Base-by-base conservation (phyloP, 495 filamentous ascomycete genomes). In the Penicillium chermesinum region DNA sequence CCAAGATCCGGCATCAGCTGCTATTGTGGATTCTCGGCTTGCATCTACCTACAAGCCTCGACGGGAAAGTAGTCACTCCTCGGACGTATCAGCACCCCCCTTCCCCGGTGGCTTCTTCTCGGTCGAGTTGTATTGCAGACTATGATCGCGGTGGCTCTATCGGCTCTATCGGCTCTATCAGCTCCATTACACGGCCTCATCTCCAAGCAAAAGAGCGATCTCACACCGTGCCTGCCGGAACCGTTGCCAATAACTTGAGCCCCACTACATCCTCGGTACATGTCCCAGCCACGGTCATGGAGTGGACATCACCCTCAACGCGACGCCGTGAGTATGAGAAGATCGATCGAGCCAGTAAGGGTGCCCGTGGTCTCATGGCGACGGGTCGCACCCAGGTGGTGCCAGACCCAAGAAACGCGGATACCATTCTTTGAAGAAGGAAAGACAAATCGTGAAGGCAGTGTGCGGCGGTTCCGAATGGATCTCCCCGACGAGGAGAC, bases 401-500 rank as follows among this genome's bases (percentile, higher is more conserved):
- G 68, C 43, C 66, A 65, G 7, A 50, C 58, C 9, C 45, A 57
- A 0, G 59, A 67, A 21, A 43, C 53, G 21, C 53, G 67, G 18
- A 62, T 50, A 9, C 64, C 70, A 1, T 71, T 77, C 55, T 72
- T 71, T 30, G 69, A 75, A 45, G 66, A 73, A 41, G 65, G 55
- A 0, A 69, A 69, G 21, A 58, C 56, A 0, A 67, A 65, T 27
- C 68, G 72, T 16, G 72, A 68, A 45, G 74, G 72, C 0, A 77
- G 72, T 17, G 72, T 77, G 21, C 60, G 74, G 14, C 59, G 74
- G 16, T 75, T 74, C 43, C 63, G 74, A n/a, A 69, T 77, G 68
- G 71, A 76, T 63, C 38, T 75, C 2, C 64, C 68, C 0, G 55
- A 58, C 6, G 71, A 73, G 17, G 34, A 38, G 10, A 19, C 25